Percentiles rank a stretch among this genome's conserved stretches.
Evolutionary conservation across 768 basidiomycete genomes (phyloP).

Genomic region (Rubroboletus satanas): DNA sequence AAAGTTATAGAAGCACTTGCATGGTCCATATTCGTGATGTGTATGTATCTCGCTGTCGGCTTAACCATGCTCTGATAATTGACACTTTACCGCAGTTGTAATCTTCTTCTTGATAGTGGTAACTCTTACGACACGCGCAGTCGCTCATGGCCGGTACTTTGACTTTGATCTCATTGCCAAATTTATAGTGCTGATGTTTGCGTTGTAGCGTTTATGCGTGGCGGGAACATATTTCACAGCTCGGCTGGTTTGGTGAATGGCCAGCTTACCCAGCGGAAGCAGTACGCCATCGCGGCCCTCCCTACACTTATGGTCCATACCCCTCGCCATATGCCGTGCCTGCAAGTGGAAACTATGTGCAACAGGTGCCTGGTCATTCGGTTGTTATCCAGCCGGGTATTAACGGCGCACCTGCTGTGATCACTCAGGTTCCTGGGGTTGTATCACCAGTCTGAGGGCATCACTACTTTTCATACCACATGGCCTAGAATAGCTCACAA

Average conservation of each 20-base stretch:
- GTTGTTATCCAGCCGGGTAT: constrained; percentile 65
- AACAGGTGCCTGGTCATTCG: constrained; percentile 56
- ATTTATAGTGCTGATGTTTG: neutral
- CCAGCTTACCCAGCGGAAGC: constrained; percentile 49
- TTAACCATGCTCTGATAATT: neutral
- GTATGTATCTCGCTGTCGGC: constrained; percentile 29
- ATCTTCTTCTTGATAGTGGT: constrained; percentile 55
- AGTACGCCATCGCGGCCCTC: constrained; percentile 19
- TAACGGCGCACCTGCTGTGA: constrained; percentile 55
- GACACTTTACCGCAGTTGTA: constrained; percentile 29
- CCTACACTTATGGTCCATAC: constrained; percentile 35
- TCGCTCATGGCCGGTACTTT: constrained; percentile 30
- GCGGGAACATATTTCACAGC: constrained; percentile 43
- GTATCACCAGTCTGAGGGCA: constrained; percentile 18
- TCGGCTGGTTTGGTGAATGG: constrained; percentile 74
- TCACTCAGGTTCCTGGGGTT: constrained; percentile 53
- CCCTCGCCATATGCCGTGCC: constrained; percentile 14
- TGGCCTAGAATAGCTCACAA: neutral
- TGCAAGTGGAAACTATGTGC: constrained; percentile 37
- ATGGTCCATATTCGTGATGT: constrained; percentile 62
- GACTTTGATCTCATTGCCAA: neutral
- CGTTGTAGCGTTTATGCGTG: constrained; percentile 28
- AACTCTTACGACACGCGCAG: constrained; percentile 44
- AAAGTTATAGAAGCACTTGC: constrained; percentile 76
- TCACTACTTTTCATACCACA: neutral